These are phyloP conservation scores for Fraxinus greggii DNA, from an alignment of 305 asterid species.

Conservation along the genomic window DNA sequence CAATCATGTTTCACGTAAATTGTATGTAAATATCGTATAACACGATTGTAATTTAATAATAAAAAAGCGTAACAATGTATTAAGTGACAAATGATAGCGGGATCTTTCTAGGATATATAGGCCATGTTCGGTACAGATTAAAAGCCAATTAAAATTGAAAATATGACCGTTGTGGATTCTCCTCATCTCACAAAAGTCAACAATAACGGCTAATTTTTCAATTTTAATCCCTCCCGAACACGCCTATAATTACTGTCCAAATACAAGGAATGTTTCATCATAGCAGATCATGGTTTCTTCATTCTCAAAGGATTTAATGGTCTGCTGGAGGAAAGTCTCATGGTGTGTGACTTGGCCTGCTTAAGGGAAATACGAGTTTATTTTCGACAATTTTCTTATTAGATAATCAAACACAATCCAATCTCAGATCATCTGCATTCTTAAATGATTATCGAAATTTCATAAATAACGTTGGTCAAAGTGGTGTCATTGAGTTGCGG, in stretches of 20 bases:
- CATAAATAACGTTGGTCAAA: neutral
- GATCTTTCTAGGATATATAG: slow-evolving; percentile 5
- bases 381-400: too few species aligned
- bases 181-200: too few species aligned
- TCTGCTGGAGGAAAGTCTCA: neutral
- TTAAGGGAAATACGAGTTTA: too few species aligned
- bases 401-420: neutral
- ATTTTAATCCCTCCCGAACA: too few species aligned
- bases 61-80: neutral
- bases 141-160: too few species aligned
- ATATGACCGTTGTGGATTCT: too few species aligned
- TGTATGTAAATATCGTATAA: too few species aligned
- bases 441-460: neutral
- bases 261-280: neutral
- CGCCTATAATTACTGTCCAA: neutral
- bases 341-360: neutral
- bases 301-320: too few species aligned
- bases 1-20: too few species aligned
- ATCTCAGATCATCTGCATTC: neutral
- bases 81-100: neutral
- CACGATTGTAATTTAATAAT: neutral
- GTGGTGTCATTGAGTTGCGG: neutral
- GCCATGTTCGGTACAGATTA: too few species aligned
- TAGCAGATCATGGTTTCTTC: too few species aligned
- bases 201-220: too few species aligned